Percentiles rank a stretch among this genome's conserved stretches.
Conservation (phyloP, 148 eudicot genomes). For the Vaccinium vitisidaea region DNA sequence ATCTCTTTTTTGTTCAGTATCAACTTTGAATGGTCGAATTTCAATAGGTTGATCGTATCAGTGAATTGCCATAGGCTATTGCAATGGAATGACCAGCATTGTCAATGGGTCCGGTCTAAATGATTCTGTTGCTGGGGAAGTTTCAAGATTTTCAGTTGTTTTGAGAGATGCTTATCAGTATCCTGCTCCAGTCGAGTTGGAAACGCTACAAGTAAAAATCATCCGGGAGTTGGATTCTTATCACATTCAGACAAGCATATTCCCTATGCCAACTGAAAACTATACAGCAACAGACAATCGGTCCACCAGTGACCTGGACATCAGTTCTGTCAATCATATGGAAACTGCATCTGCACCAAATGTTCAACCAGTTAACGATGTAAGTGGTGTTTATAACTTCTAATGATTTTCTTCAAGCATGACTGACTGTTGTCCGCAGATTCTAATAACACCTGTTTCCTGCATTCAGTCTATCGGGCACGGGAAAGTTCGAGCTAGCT, state of each 20-base stretch:
- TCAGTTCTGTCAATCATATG: constrained; percentile 26
- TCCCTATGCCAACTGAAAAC: constrained; percentile 38
- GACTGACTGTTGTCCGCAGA: not conserved
- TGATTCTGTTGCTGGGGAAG: constrained; percentile 72
- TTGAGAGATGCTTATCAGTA: constrained; percentile 71
- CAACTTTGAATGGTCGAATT: constrained; percentile 14
- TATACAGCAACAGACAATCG: constrained; percentile 54
- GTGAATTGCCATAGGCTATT: constrained; percentile 48
- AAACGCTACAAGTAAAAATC: constrained; percentile 62
- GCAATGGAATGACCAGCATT: constrained; percentile 63
- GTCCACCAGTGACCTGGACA: constrained; percentile 25
- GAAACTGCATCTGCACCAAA: constrained; percentile 41
- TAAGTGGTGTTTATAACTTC: constrained; percentile 23
- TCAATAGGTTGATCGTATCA: not conserved
- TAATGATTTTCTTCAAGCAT: not conserved
- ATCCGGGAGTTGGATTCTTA: constrained; percentile 31
- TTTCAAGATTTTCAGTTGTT: constrained; percentile 56
- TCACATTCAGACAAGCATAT: constrained; percentile 41
- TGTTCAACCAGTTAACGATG: constrained; percentile 29
- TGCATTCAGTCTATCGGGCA: constrained; percentile 41
- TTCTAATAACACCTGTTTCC: constrained; percentile 13
- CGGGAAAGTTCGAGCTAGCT: constrained; percentile 39
- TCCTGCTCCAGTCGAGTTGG: constrained; percentile 71
- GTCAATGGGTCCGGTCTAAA: constrained; percentile 89
- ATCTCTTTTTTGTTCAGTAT: not conserved